phyloP scores from a whole-genome alignment of 495 filamentous ascomycete genomes.

The Astrothelium macrocarpum region DNA sequence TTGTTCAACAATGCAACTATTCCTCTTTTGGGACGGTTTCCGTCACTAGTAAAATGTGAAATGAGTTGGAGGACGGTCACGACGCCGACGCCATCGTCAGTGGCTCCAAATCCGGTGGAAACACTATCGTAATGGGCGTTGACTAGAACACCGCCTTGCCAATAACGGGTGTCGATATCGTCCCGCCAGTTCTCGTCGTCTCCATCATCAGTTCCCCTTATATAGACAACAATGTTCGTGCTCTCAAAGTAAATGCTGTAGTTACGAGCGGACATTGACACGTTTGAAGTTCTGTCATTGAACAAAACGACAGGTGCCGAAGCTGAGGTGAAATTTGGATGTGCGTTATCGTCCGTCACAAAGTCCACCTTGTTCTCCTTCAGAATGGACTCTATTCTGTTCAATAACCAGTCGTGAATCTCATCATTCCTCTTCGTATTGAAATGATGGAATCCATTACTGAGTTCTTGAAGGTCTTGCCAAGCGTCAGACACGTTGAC shows the following conservation, averaged over 20 bases:
- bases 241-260: conserved; percentile 76
- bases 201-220: conserved; percentile 71
- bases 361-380: conserved; percentile 41
- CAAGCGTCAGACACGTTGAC: conserved; percentile 77
- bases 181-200: conserved; percentile 55
- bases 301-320: conserved; percentile 52
- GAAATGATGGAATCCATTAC: conserved; percentile 73
- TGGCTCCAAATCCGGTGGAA: conserved; percentile 81
- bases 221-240: conserved; percentile 85
- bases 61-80: conserved; percentile 80
- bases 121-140: conserved; percentile 97
- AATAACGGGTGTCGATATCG: conserved; percentile 38
- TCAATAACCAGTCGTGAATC: conserved; percentile 65
- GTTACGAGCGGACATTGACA: conserved; percentile 42
- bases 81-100: conserved; percentile 87
- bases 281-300: conserved; percentile 71
- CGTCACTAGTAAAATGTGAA: conserved; percentile 69
- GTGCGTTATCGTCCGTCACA: neutral
- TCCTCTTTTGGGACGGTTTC: conserved; percentile 66
- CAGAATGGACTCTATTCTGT: conserved; percentile 59
- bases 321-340: neutral
- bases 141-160: conserved; percentile 72
- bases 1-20: conserved; percentile 88
- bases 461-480: conserved; percentile 68
- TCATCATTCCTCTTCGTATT: conserved; percentile 77